These are phyloP conservation scores for Xylaria arbuscula DNA, from an alignment of 2,329 filamentous ascomycete genomes.

Conservation along the genomic window DNA sequence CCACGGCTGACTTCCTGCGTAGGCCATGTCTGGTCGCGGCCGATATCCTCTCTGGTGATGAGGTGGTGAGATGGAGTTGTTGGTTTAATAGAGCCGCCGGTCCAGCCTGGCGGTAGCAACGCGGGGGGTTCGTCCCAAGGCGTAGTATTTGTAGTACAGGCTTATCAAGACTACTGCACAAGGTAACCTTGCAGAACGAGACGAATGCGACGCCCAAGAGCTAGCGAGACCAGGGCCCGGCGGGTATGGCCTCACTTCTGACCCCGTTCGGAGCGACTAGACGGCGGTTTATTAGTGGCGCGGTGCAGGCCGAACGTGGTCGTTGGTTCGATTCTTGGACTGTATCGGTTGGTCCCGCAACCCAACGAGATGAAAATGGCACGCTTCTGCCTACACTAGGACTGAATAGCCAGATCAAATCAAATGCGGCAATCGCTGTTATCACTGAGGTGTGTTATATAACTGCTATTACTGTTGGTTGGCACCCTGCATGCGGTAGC, in stretches of 20 bases:
- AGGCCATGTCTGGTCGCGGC: constrained; percentile 41
- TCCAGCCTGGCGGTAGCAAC: constrained; percentile 36
- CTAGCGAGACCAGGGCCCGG: constrained; percentile 5
- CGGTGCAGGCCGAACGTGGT: not conserved
- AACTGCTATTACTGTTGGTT: constrained; percentile 1
- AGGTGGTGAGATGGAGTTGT: constrained; percentile 38
- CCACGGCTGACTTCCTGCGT: constrained; percentile 44
- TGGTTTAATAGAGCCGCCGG: constrained; percentile 42
- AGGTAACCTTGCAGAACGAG: constrained; percentile 1
- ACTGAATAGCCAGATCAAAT: not conserved
- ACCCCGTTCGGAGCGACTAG: constrained; percentile 16
- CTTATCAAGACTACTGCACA: constrained; percentile 4
- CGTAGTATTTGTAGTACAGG: constrained; percentile 39
- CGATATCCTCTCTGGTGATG: constrained; percentile 31
- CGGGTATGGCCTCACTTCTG: constrained; percentile 15
- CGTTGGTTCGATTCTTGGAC: constrained; percentile 4
- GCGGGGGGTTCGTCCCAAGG: constrained; percentile 41
- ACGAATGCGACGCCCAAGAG: constrained; percentile 9
- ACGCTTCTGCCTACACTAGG: constrained; percentile 28
- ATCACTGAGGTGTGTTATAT: too few species aligned
- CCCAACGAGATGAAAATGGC: constrained; percentile 20
- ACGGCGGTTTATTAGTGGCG: constrained; percentile 3
- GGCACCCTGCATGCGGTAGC: constrained; percentile 4
- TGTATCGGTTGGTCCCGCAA: constrained; percentile 15
- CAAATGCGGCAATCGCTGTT: not conserved